Base-by-base conservation (phyloP, 1,284 basidiomycete genomes). In the Athelia psychrophila region DNA sequence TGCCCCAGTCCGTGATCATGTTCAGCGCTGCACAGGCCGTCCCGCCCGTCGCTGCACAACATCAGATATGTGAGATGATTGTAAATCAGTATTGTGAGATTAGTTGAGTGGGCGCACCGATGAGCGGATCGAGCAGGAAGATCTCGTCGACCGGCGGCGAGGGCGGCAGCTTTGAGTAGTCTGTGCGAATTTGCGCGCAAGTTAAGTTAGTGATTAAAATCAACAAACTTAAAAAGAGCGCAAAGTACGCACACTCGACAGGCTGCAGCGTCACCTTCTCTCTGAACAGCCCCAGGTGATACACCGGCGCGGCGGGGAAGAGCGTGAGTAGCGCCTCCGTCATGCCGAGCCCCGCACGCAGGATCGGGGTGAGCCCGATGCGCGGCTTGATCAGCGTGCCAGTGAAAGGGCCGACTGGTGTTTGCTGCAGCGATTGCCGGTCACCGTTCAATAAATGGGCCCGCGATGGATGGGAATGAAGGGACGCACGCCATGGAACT, bases 261-360 rank as follows among this genome's bases (percentile, higher is more conserved):
- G 95, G 94, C 61, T 95, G 93, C 44, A 98, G 75, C 33, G 86
- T 87, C 16, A 89, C 81, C 65, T 95, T 96, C 72, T 97, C 95
- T 50, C 95, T 78, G 72, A 88, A 97, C 18, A 97, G 72, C 36
- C 95, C 95, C 44, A 97, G 81, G 65, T 97, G 94, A 58, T 95
- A 93, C 1, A 96, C 92, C 2, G 88, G 84, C 1, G 95, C 94
- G 23, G 76, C 64, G 18, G 93, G 93, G 66, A 94, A 92, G 40
- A 94, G 75, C 50, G 81, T 80, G 55, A 95, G 74, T 64, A 95
- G 66, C 55, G 91, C 84, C 59, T 97, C 93, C 0, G 90, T 84
- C 91, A 98, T 95, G n/a, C 93, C 93, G 52, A 95, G 75, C 19
- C 95, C 95, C 15, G 95, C 95, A 48, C 95, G 86, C 51, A 98